Evolutionary conservation across 768 basidiomycete species (phyloP), one percentile per base, ranked within the genome.

Genomic region (Paxillus involutus): DNA sequence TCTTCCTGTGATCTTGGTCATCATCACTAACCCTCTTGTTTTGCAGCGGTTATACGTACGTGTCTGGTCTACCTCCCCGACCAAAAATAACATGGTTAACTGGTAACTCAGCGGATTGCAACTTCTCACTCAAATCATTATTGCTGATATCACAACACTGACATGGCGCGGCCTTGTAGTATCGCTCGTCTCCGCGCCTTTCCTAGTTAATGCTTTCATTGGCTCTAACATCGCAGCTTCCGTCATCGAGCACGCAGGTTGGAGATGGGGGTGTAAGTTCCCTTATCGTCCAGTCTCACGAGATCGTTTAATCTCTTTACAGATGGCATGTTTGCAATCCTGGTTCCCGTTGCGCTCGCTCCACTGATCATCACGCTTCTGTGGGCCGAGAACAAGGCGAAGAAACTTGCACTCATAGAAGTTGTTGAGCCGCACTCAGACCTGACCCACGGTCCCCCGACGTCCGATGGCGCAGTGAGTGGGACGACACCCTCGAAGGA

Each of bases 251-350:
- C 71, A 80, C 35, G 51, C 78, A 40, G 80, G 81, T 7, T 88
- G 86, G 86, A 69, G 86, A 66, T 86, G 86, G 86, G 86, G 86
- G 32, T 88, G 82, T 83, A 62, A 44, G 83, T 79, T 55, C 46
- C 41, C 40, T 33, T 52, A 4, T 26, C 14, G 21, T 19, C 19
- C 24, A 33, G 5, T 3, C 30, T 12, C 44, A 43, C 24, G 36
- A 26, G 21, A 24, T 41, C 26, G 52, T 46, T 47, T 35, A 54
- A 44, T 57, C 35, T 13, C 45, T 35, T 41, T 59, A 29, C 55
- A 81, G 80, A 82, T 53, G 79, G 75, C 21, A 81, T 82, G 78
- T 84, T 84, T 62, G 77, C 78, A 26, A 80, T 85, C 55, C 70
- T 86, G 29, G 71, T 83, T 16, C 83, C 82, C 0, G 70, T 67